phyloP scores from a whole-genome alignment of 169 alveolate genomes.

The Plasmodium chabaudi region DNA sequence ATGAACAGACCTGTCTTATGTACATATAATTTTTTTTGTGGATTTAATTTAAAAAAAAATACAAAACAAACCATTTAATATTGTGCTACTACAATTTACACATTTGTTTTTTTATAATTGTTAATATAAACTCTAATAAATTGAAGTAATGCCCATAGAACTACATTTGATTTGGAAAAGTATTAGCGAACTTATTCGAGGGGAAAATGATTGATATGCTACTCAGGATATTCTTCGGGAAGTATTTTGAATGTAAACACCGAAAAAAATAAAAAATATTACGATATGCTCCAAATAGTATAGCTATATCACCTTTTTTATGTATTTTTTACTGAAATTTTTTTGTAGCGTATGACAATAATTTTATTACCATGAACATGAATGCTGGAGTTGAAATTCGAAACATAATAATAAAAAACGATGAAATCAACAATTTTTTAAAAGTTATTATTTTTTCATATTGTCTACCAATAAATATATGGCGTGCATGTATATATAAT shows the following conservation, averaged over 20 bases:
- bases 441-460: conserved; percentile 26
- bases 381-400: conserved; percentile 57
- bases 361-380: conserved; percentile 58
- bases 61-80: too few species aligned
- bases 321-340: not conserved
- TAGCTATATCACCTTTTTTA: not conserved
- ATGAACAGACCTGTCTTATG: too few species aligned
- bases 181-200: too few species aligned
- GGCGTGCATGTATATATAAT: too few species aligned
- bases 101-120: too few species aligned
- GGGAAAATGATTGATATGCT: conserved; percentile 44
- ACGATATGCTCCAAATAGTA: not conserved
- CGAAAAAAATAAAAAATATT: not conserved
- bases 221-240: conserved; percentile 43
- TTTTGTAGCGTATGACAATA: conserved; percentile 44
- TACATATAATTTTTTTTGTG: too few species aligned
- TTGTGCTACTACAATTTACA: too few species aligned
- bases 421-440: conserved; percentile 58
- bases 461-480: not conserved
- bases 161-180: too few species aligned
- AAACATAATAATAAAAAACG: conserved; percentile 59
- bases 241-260: conserved; percentile 58
- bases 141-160: too few species aligned
- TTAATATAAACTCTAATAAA: too few species aligned
- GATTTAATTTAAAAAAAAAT: too few species aligned